Base-by-base conservation (phyloP, 148 eudicot species). In the Camellia sinensis region DNA sequence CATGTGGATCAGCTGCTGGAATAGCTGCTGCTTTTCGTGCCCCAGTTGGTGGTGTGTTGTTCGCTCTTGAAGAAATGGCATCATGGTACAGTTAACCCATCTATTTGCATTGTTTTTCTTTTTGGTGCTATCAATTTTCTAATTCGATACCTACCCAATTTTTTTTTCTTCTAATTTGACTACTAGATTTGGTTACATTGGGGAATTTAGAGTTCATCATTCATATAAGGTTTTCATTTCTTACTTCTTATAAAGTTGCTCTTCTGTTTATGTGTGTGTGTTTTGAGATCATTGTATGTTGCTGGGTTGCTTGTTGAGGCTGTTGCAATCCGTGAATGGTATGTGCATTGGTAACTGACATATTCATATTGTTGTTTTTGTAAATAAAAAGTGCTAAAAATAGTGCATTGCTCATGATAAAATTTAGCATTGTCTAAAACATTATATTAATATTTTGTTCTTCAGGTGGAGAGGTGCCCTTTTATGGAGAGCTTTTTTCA, bases 391-490 rank as follows among this genome's bases (percentile, higher is more conserved):
- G 73, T 22, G 52, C 59, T 40, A 67, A 37, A 57, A 3, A 19
- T 76, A 46, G 19, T 22, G 13, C 37, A 40, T 6, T 43, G 10
- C 62, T 50, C 37, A 52, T 65, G 29, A 50, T 50, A 7, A 1
- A 64, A n/a, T 7, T 43, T 56, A 19, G 6, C 46, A 18, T 15
- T 50, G 6, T 1, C 68, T 14, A 11, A 50, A 11, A 7, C 13
- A 5, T 48, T 48, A 48, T 48, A 37, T 52, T 1, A 11, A 52
- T 50, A 21, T 54, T 21, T 63, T 53, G 82, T 81, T 73, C 45
- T 86, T 78, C 86, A 96, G 98, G 99, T 96, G 98, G 98, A 91
- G 99, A 91, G 86, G 97, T 88, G 95, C 98, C 68, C 94, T 96
- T 57, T 70, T 93, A 80, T 96, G 99, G 99, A 87, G 98, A 94